Percentiles rank a stretch among this genome's conserved stretches.
Evolutionary conservation across 768 basidiomycete genomes (phyloP).

Genomic region (Leucocoprinus birnbaumii): DNA sequence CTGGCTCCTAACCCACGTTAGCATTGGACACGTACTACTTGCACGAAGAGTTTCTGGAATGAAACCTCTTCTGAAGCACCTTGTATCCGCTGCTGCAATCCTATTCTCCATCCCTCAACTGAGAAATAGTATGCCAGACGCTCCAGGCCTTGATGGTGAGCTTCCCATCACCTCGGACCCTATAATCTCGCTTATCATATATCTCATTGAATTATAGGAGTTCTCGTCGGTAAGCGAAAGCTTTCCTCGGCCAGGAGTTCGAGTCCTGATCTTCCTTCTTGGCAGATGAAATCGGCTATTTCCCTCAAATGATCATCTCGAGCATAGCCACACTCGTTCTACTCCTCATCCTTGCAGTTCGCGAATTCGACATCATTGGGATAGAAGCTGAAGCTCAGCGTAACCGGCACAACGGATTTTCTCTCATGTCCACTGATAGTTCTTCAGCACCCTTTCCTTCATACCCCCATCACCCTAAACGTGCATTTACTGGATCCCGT

Average conservation of each 20-base stretch:
- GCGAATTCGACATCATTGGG: slow-evolving; percentile 31
- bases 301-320: slow-evolving; percentile 55
- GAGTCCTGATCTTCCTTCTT: background rate
- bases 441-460: slow-evolving; percentile 13
- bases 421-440: slow-evolving; percentile 11
- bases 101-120: slow-evolving; percentile 47
- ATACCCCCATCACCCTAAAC: background rate
- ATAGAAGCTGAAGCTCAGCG: slow-evolving; percentile 7
- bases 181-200: background rate
- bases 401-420: slow-evolving; percentile 14
- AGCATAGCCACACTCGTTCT: slow-evolving; percentile 37
- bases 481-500: background rate
- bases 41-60: slow-evolving; percentile 31
- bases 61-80: slow-evolving; percentile 31
- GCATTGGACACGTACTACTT: slow-evolving; percentile 42
- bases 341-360: slow-evolving; percentile 38
- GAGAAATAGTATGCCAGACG: slow-evolving; percentile 55
- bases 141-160: slow-evolving; percentile 46
- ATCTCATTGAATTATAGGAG: slow-evolving; percentile 28
- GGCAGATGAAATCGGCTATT: slow-evolving; percentile 52
- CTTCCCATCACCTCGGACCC: too few species aligned
- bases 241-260: background rate
- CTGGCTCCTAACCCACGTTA: slow-evolving; percentile 56
- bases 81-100: slow-evolving; percentile 37
- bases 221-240: slow-evolving; percentile 39